Base-by-base conservation (phyloP, 2,329 filamentous ascomycete species). In the Talaromyces sp. region DNA sequence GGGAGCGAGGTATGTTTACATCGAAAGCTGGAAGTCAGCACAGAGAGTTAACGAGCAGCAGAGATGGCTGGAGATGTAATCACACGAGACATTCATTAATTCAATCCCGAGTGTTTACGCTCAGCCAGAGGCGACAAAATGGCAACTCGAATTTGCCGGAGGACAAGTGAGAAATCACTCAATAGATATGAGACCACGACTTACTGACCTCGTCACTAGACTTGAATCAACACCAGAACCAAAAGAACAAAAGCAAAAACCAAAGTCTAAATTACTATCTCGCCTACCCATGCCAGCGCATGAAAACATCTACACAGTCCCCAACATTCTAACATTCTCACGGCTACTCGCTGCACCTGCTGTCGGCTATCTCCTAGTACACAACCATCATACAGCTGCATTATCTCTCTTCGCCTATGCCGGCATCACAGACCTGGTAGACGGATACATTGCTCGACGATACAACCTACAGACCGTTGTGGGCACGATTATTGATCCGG, bases 241-340 rank as follows among this genome's bases (percentile, higher is more conserved):
- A 38, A 51, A 51, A 53, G 49, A 40, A 17, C 27, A 25, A 22
- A 36, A 43, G 2, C 19, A 19, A 15, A 43, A 58, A 19, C 8
- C 59, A 36, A 77, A 75, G 27, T 67, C 74, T 19, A 68, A 73
- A 22, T 70, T 79, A 64, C 69, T 78, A 58, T 74, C 77, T 66
- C 70, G 74, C 49, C 68, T 74, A 19, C 70, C 74, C 1, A 70
- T 70, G 45, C 45, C 63, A 17, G 63, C 47, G 22, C 91, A 89
- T 75, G 95, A 99, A 79, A 93, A 99, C 75, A 97, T 99, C 74
- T 97, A 96, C 81, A 99, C 92, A 40, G 75, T 99, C n/a, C 95
- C 95, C 47, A 99, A 99, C 76, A 84, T 96, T 68, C 85, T 99
- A 62, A 99, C 95, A 1, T 89, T 94, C 70, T 91, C 92, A 1